A percentile compares a stretch with the other conserved stretches of the same genome.
These are phyloP conservation scores for Dictyostelium citrinum DNA, from an alignment of 78 protist genomes.

Conservation along the genomic window DNA sequence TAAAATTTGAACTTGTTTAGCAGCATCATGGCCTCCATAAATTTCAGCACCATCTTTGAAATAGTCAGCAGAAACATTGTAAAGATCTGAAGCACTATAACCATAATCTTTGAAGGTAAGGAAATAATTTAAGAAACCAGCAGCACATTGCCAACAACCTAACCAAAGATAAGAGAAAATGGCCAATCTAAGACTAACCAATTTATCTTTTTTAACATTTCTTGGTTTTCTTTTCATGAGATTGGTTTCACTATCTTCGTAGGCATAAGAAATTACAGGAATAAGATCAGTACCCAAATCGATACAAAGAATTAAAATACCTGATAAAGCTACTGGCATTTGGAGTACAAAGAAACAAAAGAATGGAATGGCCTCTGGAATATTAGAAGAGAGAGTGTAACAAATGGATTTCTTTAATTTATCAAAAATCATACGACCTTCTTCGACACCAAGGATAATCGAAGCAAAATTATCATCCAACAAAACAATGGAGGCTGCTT, in stretches of 20 bases:
- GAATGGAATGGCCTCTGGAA: constrained; percentile 96
- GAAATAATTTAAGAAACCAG: constrained; percentile 86
- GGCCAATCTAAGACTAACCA: constrained; percentile 85
- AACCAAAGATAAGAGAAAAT: constrained; percentile 85
- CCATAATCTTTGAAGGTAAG: constrained; percentile 75
- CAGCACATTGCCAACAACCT: constrained; percentile 88
- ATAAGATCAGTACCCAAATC: constrained; percentile 95
- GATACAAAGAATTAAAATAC: constrained; percentile 91
- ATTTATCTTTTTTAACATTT: constrained; percentile 79
- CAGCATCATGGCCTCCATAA: not conserved
- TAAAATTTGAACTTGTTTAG: constrained; percentile 14
- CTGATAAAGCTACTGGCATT: constrained; percentile 92
- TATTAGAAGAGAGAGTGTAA: constrained; percentile 92
- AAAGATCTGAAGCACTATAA: constrained; percentile 11
- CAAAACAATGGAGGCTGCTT: constrained; percentile 94
- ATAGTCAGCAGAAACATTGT: not conserved
- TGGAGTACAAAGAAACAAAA: constrained; percentile 84
- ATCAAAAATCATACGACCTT: constrained; percentile 96
- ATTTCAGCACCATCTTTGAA: not conserved
- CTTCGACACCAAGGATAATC: constrained; percentile 93
- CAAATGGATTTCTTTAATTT: constrained; percentile 96
- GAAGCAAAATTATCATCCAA: constrained; percentile 99
- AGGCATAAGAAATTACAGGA: constrained; percentile 96
- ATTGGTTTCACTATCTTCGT: constrained; percentile 91
- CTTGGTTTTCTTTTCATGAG: constrained; percentile 96